Conservation (phyloP, 192 early-diverging fungal genomes). For the Entomortierella beljakovae region DNA sequence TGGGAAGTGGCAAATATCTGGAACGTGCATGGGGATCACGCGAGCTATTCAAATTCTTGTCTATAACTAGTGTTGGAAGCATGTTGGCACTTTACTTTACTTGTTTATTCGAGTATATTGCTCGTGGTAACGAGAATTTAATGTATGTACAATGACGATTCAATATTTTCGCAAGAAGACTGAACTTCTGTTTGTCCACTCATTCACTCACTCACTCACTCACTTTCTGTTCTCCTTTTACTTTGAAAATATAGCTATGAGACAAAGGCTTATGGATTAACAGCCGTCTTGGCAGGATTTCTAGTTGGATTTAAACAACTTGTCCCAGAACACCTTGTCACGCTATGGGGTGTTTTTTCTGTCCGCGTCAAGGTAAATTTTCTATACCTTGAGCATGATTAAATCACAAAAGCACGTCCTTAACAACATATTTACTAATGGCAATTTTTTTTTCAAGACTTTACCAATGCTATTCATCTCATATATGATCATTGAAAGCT, state of each 20-base stretch:
- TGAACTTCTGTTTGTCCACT: too few species aligned
- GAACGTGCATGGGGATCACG: constrained; percentile 87
- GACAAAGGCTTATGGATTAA: constrained; percentile 77
- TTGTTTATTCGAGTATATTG: constrained; percentile 65
- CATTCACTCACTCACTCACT: too few species aligned
- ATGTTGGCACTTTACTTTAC: constrained; percentile 68
- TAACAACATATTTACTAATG: neutral
- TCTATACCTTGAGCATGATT: neutral
- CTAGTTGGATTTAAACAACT: constrained; percentile 91
- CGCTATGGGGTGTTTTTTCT: constrained; percentile 72
- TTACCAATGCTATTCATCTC: constrained; percentile 58
- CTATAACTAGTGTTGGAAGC: constrained; percentile 63
- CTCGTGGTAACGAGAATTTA: constrained; percentile 61
- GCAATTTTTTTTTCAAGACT: constrained; percentile 38
- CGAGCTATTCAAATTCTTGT: constrained; percentile 78
- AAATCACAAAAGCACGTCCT: neutral
- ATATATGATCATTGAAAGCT: constrained; percentile 56
- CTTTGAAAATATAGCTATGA: constrained; percentile 56
- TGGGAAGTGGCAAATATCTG: constrained; percentile 80
- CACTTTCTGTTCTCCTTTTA: neutral
- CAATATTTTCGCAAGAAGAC: too few species aligned
- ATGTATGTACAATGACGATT: constrained; percentile 57
- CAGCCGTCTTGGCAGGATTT: constrained; percentile 78
- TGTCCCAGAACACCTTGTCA: constrained; percentile 87
- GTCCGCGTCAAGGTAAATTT: constrained; percentile 79